Evolutionary conservation across 768 basidiomycete genomes (phyloP).

Genomic region (Crepidotus variabilis): DNA sequence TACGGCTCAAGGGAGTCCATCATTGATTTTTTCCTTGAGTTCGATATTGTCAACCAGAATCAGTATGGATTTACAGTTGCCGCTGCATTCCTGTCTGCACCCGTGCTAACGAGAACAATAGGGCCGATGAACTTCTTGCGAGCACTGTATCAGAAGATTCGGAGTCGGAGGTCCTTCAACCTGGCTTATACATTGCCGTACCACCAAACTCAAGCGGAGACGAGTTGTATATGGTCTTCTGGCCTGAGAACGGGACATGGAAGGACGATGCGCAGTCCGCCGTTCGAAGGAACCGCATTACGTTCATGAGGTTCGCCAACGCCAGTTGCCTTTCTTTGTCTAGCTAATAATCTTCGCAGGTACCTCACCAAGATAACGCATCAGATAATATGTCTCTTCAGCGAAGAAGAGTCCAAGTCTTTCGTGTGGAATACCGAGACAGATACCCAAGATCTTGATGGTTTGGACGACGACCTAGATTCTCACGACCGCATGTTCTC

Average conservation of each 20-base stretch:
- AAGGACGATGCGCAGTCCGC: conserved; percentile 41
- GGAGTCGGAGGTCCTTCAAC: conserved; percentile 27
- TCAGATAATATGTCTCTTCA: conserved; percentile 49
- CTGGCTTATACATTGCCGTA: conserved; percentile 48
- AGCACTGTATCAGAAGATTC: conserved; percentile 5
- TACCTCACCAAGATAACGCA: conserved; percentile 62
- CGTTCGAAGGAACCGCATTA: conserved; percentile 48
- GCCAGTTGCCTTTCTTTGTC: background rate
- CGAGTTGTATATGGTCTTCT: conserved; percentile 48
- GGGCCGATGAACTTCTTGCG: background rate
- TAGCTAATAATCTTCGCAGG: conserved; percentile 23
- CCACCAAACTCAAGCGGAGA: conserved; percentile 12
- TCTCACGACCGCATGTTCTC: conserved; percentile 48
- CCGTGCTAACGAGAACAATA: background rate
- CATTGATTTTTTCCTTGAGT: background rate
- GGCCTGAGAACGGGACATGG: conserved; percentile 64
- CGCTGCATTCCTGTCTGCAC: background rate
- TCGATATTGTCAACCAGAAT: background rate
- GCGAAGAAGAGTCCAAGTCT: conserved; percentile 38
- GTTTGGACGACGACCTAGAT: conserved; percentile 26
- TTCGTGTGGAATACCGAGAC: conserved; percentile 37
- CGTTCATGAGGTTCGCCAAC: conserved; percentile 53
- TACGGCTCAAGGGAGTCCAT: background rate
- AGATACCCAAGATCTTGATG: conserved; percentile 17
- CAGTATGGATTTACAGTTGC: conserved; percentile 15